Evolutionary conservation across 202 grass and related monocot genomes (phyloP), one percentile per base, ranked within the genome.

Genomic region (Schoenoplectus tabernaemontani): DNA sequence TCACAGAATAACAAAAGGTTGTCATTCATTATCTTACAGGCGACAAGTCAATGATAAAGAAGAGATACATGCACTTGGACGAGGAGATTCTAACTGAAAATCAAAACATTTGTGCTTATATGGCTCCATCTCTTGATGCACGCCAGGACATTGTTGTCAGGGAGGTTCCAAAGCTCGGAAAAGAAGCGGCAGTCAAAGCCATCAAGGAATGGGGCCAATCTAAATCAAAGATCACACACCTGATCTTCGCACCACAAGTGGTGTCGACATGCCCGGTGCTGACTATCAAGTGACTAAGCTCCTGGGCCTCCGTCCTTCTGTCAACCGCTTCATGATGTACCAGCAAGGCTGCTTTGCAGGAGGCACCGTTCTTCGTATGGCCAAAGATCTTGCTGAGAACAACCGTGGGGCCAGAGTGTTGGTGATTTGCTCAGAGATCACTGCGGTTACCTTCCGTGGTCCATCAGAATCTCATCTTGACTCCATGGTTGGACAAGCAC

Each of bases 281-380:
- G 92, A 95, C 65, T 94, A 94, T 75, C 92, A 94, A 87, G 89
- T 94, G 5, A 84, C 87, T 32, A 94, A 91, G 82, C 67, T 89
- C 10, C 92, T 94, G 0, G 92, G 92, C 17, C 89, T 94, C 1
- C 80, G 89, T 9, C 89, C 87, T 0, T 73, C 59, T 0, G 89
- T 91, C 0, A 94, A 84, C 22, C 89, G 89, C 50, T 85, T 94
- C 37, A 94, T 94, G 87, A 84, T 94, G 83, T 94, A 91, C 87
- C 92, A 94, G 77, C 91, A 94, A 62, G 88, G 91, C 0, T 94
- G 87, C 81, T 93, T 93, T 82, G 91, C 90, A 1, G 87, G 91
- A 23, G 91, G 87, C 58, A 90, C 88, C 3, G 91, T 90, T 16
- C 86, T 93, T 0, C 86, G 91, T 16, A 57, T 88, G 0, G 91